Conservation (phyloP, 2,329 filamentous ascomycete genomes). For the Lomentospora prolificans region DNA sequence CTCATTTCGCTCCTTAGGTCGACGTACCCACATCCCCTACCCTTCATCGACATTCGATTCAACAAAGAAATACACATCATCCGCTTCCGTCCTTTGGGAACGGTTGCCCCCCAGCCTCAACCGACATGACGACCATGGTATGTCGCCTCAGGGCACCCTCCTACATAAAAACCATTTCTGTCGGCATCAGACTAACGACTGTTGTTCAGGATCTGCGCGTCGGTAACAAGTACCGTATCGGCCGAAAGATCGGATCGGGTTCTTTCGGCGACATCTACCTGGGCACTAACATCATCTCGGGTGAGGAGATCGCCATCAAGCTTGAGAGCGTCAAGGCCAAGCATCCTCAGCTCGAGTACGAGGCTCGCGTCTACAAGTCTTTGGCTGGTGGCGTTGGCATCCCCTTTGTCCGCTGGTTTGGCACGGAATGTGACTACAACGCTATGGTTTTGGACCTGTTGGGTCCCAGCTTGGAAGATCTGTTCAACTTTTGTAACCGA, state of each 20-base stretch:
- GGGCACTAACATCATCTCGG: slow-evolving; percentile 98
- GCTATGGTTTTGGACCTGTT: slow-evolving; percentile 98
- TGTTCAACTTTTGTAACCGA: slow-evolving; percentile 99
- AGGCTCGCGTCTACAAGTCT: slow-evolving; percentile 83
- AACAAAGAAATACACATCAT: slow-evolving; percentile 15
- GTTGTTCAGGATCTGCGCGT: slow-evolving; percentile 67
- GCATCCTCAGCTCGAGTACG: slow-evolving; percentile 97
- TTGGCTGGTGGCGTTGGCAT: slow-evolving; percentile 96
- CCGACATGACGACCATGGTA: slow-evolving; percentile 44
- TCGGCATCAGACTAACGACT: slow-evolving; percentile 11
- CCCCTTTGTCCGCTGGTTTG: slow-evolving; percentile 98
- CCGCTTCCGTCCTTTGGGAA: slow-evolving; percentile 11
- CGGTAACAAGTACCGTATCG: slow-evolving; percentile 99
- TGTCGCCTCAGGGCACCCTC: slow-evolving; percentile 13
- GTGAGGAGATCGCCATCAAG: slow-evolving; percentile 99
- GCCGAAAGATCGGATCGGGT: slow-evolving; percentile 96
- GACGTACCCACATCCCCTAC: slow-evolving; percentile 5
- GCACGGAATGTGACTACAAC: slow-evolving; percentile 99
- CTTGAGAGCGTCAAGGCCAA: slow-evolving; percentile 99
- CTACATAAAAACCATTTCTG: background rate
- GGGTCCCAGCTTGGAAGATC: slow-evolving; percentile 88
- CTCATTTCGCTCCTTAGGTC: background rate
- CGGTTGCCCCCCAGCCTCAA: slow-evolving; percentile 12
- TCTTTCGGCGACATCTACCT: slow-evolving; percentile 98
- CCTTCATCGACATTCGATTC: slow-evolving; percentile 12